A percentile compares a stretch with the other conserved stretches of the same genome.
These are phyloP conservation scores for Podochytrium sp. DNA, from an alignment of 192 early-diverging fungal genomes.

Conservation along the genomic window DNA sequence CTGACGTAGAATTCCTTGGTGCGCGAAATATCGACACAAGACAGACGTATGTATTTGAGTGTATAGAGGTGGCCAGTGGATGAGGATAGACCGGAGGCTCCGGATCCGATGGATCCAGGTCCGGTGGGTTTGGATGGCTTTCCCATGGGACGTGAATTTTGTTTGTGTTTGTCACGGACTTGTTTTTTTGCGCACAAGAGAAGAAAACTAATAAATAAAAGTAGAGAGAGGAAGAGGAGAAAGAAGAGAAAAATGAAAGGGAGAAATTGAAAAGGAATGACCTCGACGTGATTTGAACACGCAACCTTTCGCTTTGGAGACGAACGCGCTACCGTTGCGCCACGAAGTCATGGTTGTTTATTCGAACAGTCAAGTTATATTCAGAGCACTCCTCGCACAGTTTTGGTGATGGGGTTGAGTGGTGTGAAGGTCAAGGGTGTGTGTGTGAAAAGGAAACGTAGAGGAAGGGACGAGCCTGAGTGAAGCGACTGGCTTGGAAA, in stretches of 20 bases:
- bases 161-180: too few relatives aligned
- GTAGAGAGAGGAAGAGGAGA: not conserved
- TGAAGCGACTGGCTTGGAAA: too few relatives aligned
- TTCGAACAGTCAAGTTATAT: not conserved
- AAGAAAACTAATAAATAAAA: too few relatives aligned
- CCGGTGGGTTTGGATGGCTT: not conserved
- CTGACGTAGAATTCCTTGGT: constrained; percentile 33
- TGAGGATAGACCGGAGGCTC: not conserved
- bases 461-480: too few relatives aligned
- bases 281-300: constrained; percentile 38
- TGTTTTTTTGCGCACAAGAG: too few relatives aligned
- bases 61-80: not conserved
- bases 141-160: too few relatives aligned
- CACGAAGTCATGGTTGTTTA: constrained; percentile 22
- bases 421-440: too few relatives aligned
- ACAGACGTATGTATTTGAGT: constrained; percentile 7
- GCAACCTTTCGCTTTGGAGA: constrained; percentile 38
- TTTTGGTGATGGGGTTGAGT: too few relatives aligned
- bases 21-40: constrained; percentile 12
- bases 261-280: constrained; percentile 3
- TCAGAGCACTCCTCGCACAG: too few relatives aligned
- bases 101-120: too few relatives aligned
- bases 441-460: not conserved
- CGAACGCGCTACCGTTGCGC: constrained; percentile 38
- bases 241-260: not conserved